Conservation (phyloP, 1,284 basidiomycete genomes). For the Sphaerobolus stellatus region DNA sequence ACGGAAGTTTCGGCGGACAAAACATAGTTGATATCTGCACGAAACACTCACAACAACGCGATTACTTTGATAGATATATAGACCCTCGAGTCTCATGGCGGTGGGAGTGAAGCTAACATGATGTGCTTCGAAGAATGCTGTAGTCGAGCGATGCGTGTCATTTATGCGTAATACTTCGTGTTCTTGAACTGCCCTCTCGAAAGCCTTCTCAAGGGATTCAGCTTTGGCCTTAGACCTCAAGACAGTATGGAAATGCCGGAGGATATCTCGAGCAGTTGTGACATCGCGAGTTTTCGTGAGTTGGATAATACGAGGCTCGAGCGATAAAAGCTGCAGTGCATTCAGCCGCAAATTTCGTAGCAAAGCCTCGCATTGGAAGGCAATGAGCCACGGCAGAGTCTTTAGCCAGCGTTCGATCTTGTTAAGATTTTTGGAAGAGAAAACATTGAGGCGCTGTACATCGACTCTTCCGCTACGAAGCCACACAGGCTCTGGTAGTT, state of each 20-base stretch:
- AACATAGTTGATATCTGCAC: constrained; percentile 32
- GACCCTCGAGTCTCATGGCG: constrained; percentile 55
- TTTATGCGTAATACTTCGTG: constrained; percentile 21
- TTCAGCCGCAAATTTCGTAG: constrained; percentile 58
- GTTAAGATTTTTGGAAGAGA: constrained; percentile 38
- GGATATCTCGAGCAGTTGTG: constrained; percentile 32
- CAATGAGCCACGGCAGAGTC: constrained; percentile 55
- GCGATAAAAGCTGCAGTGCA: constrained; percentile 51
- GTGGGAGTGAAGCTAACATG: constrained; percentile 64
- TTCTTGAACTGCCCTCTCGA: constrained; percentile 39
- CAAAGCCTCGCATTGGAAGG: constrained; percentile 63
- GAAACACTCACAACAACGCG: constrained; percentile 44
- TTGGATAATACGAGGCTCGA: constrained; percentile 42
- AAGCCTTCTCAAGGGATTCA: constrained; percentile 51
- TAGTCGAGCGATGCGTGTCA: constrained; percentile 20
- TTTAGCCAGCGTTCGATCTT: constrained; percentile 37
- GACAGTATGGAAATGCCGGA: constrained; percentile 43
- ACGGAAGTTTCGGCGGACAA: neutral
- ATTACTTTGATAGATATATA: constrained; percentile 64
- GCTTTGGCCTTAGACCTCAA: constrained; percentile 36
- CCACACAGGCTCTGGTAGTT: constrained; percentile 37
- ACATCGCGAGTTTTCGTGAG: constrained; percentile 43
- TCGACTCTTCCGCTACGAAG: constrained; percentile 32
- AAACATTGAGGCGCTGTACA: constrained; percentile 41
- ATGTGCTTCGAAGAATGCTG: constrained; percentile 50